These are phyloP conservation scores for Metschnikowia colocasiae DNA, from an alignment of 805 yeast genomes.

Conservation along the genomic window DNA sequence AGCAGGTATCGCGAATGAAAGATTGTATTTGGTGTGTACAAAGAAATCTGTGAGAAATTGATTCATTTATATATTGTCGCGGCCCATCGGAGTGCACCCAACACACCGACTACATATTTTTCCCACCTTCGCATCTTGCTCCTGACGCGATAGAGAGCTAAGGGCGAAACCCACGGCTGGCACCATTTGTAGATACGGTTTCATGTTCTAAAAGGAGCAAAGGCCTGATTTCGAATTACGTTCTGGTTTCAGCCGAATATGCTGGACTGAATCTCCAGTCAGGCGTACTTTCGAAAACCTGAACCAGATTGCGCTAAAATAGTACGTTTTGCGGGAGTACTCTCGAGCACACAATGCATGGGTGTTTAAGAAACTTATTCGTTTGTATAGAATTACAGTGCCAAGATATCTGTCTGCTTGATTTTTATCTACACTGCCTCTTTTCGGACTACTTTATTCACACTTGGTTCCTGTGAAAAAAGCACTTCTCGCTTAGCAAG, in stretches of 20 bases:
- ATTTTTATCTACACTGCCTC: background rate
- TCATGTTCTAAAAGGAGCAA: background rate
- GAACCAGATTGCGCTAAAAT: background rate
- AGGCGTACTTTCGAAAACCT: background rate
- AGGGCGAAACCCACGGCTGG: background rate
- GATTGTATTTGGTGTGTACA: slow-evolving; percentile 10
- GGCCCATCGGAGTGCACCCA: slow-evolving; percentile 15
- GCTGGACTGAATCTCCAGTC: background rate
- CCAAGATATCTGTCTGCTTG: background rate
- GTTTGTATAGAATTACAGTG: background rate
- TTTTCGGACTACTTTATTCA: background rate
- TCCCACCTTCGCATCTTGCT: background rate
- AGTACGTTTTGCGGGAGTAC: background rate
- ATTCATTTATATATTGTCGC: slow-evolving; percentile 12
- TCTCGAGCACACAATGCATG: background rate
- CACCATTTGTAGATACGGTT: background rate
- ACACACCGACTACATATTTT: slow-evolving; percentile 1
- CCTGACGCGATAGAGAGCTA: background rate
- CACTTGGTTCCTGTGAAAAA: background rate
- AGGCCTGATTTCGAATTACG: background rate
- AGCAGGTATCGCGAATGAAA: slow-evolving; percentile 4
- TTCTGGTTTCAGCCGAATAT: background rate
- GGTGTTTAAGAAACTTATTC: background rate
- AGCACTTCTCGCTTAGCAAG: background rate
- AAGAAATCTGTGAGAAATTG: slow-evolving; percentile 14